Evolutionary conservation across 2,329 filamentous ascomycete genomes (phyloP).

Genomic region (Dactylellina haptotyla): DNA sequence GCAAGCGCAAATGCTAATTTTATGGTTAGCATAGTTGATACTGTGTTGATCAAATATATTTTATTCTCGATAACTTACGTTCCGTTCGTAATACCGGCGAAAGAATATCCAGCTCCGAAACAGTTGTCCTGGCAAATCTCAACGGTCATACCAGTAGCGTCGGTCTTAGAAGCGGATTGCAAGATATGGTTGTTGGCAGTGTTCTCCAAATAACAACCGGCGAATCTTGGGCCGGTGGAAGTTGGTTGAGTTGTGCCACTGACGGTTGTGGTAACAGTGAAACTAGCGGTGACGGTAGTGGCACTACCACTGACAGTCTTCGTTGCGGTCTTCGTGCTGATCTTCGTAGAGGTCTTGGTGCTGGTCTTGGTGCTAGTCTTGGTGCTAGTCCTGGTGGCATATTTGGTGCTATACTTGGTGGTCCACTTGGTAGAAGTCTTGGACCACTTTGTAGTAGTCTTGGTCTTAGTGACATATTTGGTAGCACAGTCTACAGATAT

Average conservation of each 20-base stretch:
- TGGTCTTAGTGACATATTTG: slow-evolving; percentile 2
- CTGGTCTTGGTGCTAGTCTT: slow-evolving; percentile 17
- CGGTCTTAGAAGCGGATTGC: neutral
- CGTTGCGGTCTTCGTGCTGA: slow-evolving; percentile 8
- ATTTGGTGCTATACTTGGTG: slow-evolving; percentile 6
- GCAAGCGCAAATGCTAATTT: slow-evolving; percentile 25
- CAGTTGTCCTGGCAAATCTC: neutral
- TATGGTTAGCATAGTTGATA: neutral
- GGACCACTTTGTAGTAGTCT: slow-evolving; percentile 14
- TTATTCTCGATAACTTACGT: slow-evolving; percentile 5
- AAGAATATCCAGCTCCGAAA: neutral
- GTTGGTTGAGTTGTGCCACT: neutral
- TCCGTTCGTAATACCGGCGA: slow-evolving; percentile 34
- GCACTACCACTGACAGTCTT: slow-evolving; percentile 2
- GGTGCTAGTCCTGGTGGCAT: slow-evolving; percentile 10
- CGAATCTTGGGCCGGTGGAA: slow-evolving; percentile 10
- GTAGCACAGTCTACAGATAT: slow-evolving; percentile 6
- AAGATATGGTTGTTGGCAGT: slow-evolving; percentile 4
- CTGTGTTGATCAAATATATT: neutral
- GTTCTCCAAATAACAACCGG: slow-evolving; percentile 21
- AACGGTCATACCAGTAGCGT: slow-evolving; percentile 1
- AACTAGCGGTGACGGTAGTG: neutral
- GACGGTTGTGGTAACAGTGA: neutral
- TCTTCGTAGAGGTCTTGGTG: slow-evolving; percentile 19
- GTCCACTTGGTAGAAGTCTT: slow-evolving; percentile 15